Evolutionary conservation across 768 basidiomycete genomes (phyloP).

Genomic region (Tricholoma sp.): DNA sequence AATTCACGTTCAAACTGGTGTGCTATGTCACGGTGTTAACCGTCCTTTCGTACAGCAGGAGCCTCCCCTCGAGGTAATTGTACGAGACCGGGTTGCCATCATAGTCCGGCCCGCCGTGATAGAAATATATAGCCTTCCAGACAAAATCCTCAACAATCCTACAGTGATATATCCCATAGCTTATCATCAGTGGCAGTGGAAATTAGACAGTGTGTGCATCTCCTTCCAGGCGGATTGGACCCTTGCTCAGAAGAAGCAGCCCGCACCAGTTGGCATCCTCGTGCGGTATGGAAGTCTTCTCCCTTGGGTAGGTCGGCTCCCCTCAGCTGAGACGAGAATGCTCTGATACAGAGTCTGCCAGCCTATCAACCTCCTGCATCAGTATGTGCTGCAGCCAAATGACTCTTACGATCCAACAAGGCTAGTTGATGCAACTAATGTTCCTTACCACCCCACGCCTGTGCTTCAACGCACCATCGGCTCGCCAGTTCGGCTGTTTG

Average conservation of each 20-base stretch:
- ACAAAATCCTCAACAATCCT: constrained; percentile 15
- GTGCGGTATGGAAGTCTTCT: constrained; percentile 56
- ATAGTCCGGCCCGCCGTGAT: constrained; percentile 36
- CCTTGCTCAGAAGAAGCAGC: constrained; percentile 3
- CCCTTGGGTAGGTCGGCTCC: constrained; percentile 41
- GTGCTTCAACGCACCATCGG: constrained; percentile 35
- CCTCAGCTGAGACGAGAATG: neutral
- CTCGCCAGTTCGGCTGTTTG: constrained; percentile 55
- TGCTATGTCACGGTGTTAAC: neutral
- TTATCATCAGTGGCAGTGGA: constrained; percentile 48
- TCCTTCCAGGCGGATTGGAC: constrained; percentile 24
- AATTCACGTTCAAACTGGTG: neutral
- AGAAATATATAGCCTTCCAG: constrained; percentile 37
- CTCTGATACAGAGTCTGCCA: constrained; percentile 6
- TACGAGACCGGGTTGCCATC: constrained; percentile 40
- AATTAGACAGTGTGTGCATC: constrained; percentile 47
- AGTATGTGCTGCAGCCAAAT: constrained; percentile 49
- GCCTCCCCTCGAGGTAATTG: constrained; percentile 34
- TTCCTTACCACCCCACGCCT: constrained; percentile 41
- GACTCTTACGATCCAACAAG: constrained; percentile 22
- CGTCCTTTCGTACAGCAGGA: constrained; percentile 26
- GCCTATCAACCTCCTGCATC: constrained; percentile 68
- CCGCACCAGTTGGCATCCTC: constrained; percentile 42
- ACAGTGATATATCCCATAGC: constrained; percentile 38
- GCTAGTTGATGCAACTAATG: constrained; percentile 27